phyloP scores from a whole-genome alignment of 768 basidiomycete species.

The Russula emetica region DNA sequence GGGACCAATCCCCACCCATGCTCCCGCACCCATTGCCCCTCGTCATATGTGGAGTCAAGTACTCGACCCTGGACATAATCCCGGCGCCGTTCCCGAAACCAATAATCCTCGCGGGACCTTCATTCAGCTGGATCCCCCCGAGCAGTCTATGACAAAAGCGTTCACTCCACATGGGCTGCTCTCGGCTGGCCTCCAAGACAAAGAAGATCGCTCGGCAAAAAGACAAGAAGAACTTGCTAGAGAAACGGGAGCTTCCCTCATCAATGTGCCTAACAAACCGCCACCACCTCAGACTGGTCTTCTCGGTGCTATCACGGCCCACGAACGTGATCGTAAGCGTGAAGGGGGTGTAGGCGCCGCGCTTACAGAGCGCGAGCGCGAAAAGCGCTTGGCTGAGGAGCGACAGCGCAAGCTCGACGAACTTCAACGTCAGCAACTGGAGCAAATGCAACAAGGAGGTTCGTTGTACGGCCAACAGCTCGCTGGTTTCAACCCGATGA shows the following conservation, averaged over 20 bases:
- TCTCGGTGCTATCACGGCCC: slow-evolving; percentile 91
- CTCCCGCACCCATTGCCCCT: slow-evolving; percentile 42
- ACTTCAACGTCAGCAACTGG: slow-evolving; percentile 80
- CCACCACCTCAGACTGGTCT: slow-evolving; percentile 93
- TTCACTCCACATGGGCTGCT: slow-evolving; percentile 93
- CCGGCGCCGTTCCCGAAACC: slow-evolving; percentile 39
- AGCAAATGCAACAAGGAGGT: slow-evolving; percentile 81
- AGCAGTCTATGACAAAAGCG: slow-evolving; percentile 82
- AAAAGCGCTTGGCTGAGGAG: slow-evolving; percentile 87
- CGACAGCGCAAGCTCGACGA: slow-evolving; percentile 91
- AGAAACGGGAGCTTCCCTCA: slow-evolving; percentile 84
- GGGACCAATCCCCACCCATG: slow-evolving; percentile 22
- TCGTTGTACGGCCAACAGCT: slow-evolving; percentile 59
- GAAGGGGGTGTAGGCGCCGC: slow-evolving; percentile 95
- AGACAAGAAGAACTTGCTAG: slow-evolving; percentile 91
- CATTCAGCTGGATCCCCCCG: slow-evolving; percentile 68
- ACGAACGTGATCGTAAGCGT: slow-evolving; percentile 89
- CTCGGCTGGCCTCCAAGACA: slow-evolving; percentile 92
- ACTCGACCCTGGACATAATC: slow-evolving; percentile 61
- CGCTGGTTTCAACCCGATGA: slow-evolving; percentile 61
- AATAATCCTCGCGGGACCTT: slow-evolving; percentile 49
- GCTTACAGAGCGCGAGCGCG: slow-evolving; percentile 91
- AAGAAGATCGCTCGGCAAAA: slow-evolving; percentile 93
- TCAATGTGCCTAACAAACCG: slow-evolving; percentile 94
- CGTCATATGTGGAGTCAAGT: slow-evolving; percentile 87